Percentiles rank a stretch among this genome's conserved stretches.
phyloP scores from a whole-genome alignment of 306 rosid species.

The Malus asiatica region DNA sequence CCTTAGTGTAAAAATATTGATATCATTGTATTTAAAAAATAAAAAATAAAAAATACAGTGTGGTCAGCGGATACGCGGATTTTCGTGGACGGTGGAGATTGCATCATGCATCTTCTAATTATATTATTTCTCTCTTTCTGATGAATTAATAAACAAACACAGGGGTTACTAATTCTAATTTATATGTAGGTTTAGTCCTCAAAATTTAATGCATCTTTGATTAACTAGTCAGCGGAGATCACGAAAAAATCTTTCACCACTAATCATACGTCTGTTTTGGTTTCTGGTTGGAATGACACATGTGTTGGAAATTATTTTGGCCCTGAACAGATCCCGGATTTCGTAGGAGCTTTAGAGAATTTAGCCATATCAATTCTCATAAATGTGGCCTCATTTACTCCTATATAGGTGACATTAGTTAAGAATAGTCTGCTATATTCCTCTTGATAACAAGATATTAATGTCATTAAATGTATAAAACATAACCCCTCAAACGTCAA shows the following conservation, averaged over 20 bases:
- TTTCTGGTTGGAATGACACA: background rate
- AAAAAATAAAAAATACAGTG: background rate
- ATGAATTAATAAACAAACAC: background rate
- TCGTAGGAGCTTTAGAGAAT: too few species aligned
- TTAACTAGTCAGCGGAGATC: constrained; percentile 31
- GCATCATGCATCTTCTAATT: constrained; percentile 7
- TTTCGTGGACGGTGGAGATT: constrained; percentile 43
- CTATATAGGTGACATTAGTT: too few species aligned
- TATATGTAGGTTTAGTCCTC: background rate
- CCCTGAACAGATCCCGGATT: too few species aligned
- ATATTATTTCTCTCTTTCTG: background rate
- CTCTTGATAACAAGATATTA: too few species aligned
- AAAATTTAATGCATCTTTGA: constrained; percentile 12
- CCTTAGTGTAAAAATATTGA: too few species aligned
- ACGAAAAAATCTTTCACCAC: constrained; percentile 25
- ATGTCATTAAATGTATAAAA: too few species aligned
- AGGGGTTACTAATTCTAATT: background rate
- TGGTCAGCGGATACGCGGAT: constrained; percentile 60
- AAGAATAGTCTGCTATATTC: too few species aligned
- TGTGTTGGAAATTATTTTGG: too few species aligned
- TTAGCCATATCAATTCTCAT: too few species aligned
- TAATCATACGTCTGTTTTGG: background rate
- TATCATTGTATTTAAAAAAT: too few species aligned
- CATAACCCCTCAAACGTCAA: too few species aligned
- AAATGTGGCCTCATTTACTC: too few species aligned